Evolutionary conservation across 2,329 filamentous ascomycete species (phyloP).

Genomic region (Aureobasidium uvarum): DNA sequence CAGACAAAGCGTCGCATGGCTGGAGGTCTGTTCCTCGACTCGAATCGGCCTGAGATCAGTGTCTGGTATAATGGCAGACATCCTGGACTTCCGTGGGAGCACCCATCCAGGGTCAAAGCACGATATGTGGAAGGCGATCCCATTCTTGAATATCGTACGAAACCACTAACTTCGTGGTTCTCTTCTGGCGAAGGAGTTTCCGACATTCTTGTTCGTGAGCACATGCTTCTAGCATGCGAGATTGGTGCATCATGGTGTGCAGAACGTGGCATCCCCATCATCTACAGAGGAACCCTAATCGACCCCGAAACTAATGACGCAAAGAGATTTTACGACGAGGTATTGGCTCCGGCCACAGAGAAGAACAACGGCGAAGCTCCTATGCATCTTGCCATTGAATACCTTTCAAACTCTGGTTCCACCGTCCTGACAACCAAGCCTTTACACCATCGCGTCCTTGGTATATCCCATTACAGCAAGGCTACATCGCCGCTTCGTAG

Average conservation of each 20-base stretch:
- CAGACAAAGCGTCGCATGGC: constrained; percentile 37
- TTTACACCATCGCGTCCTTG: constrained; percentile 52
- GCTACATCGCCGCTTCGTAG: constrained; percentile 61
- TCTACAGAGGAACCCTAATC: constrained; percentile 47
- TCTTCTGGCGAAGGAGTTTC: constrained; percentile 26
- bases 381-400: constrained; percentile 43
- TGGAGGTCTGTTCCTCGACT: constrained; percentile 43
- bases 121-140: constrained; percentile 47
- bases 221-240: constrained; percentile 58
- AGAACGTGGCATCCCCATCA: constrained; percentile 52
- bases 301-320: constrained; percentile 30
- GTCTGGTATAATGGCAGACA: constrained; percentile 39
- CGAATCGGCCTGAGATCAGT: constrained; percentile 34
- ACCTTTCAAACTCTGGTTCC: constrained; percentile 43
- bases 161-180: constrained; percentile 40
- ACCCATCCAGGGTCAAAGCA: constrained; percentile 41
- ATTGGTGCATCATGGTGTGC: constrained; percentile 53
- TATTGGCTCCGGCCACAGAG: constrained; percentile 42
- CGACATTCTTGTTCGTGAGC: constrained; percentile 43
- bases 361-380: constrained; percentile 40
- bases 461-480: constrained; percentile 55
- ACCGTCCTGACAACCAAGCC: constrained; percentile 49
- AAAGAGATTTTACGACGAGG: constrained; percentile 35
- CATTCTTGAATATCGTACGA: constrained; percentile 41
- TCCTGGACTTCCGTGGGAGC: constrained; percentile 43